phyloP scores from a whole-genome alignment of 805 yeast genomes.

The Hanseniaspora meyeri region DNA sequence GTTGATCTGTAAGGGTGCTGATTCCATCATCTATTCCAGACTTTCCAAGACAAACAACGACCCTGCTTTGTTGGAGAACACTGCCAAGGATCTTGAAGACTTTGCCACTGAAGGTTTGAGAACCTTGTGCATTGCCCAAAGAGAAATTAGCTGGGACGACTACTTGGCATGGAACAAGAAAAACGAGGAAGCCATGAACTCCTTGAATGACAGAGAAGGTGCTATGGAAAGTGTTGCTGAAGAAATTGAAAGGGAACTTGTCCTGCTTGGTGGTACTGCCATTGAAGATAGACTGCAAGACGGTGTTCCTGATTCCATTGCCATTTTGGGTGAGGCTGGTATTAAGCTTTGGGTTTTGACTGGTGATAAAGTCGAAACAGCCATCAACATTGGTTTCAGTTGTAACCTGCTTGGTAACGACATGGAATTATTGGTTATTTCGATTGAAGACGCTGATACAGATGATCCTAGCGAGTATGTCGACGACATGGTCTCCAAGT shows the following conservation, averaged over 20 bases:
- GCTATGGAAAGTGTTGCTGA: slow-evolving; percentile 66
- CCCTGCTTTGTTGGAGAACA: slow-evolving; percentile 39
- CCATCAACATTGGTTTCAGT: slow-evolving; percentile 75
- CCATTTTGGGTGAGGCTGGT: slow-evolving; percentile 59
- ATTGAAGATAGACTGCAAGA: slow-evolving; percentile 77
- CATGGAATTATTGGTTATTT: slow-evolving; percentile 58
- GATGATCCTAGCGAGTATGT: slow-evolving; percentile 35
- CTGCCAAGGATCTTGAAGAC: slow-evolving; percentile 64
- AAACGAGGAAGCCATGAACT: slow-evolving; percentile 54
- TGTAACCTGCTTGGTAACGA: slow-evolving; percentile 65
- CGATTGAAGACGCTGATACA: slow-evolving; percentile 39
- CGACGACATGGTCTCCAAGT: slow-evolving; percentile 38
- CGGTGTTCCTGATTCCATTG: slow-evolving; percentile 76
- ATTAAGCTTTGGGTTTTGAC: slow-evolving; percentile 77
- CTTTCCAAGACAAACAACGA: slow-evolving; percentile 34
- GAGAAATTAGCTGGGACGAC: slow-evolving; percentile 50
- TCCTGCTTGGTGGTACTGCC: slow-evolving; percentile 70
- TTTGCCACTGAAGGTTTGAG: slow-evolving; percentile 75
- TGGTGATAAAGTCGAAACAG: slow-evolving; percentile 84
- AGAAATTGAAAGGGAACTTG: slow-evolving; percentile 53
- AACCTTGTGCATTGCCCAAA: slow-evolving; percentile 67
- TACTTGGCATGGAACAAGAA: slow-evolving; percentile 51
- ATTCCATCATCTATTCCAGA: slow-evolving; percentile 62
- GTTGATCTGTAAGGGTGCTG: slow-evolving; percentile 75
- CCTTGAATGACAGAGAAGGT: slow-evolving; percentile 53